These are phyloP conservation scores for Coprinellus aureogranulatus DNA, from an alignment of 768 basidiomycete species.

Conservation along the genomic window DNA sequence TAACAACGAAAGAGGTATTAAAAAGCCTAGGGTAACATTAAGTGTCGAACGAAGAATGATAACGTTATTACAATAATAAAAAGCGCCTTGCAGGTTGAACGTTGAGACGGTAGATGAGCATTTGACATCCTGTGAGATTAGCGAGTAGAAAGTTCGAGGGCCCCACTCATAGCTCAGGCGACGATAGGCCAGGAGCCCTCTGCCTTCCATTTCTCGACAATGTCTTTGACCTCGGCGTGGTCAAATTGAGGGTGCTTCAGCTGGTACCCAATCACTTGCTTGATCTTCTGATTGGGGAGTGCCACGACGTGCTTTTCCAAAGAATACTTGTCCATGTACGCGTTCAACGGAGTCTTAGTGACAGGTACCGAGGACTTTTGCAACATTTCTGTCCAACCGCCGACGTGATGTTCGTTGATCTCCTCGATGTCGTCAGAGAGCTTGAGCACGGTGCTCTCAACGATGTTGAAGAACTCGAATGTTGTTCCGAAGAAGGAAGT, in stretches of 20 bases:
- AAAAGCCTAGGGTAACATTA: not conserved
- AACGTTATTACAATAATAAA: not conserved
- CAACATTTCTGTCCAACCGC: constrained; percentile 82
- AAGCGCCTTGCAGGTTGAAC: too few species aligned
- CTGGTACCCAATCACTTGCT: constrained; percentile 67
- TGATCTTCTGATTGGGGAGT: constrained; percentile 71
- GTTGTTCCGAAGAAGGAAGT: constrained; percentile 75
- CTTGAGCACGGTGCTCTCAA: constrained; percentile 69
- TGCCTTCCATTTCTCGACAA: constrained; percentile 77
- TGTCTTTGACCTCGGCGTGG: constrained; percentile 60
- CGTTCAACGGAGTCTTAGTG: constrained; percentile 65
- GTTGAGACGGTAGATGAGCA: not conserved
- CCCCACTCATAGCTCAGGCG: constrained; percentile 12
- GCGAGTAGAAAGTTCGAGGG: not conserved
- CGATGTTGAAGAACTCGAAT: constrained; percentile 75
- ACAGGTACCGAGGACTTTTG: constrained; percentile 67
- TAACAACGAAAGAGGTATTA: not conserved
- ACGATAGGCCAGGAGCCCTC: constrained; percentile 61
- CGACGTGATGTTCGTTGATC: constrained; percentile 81
- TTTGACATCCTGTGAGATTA: not conserved
- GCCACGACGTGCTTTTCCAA: constrained; percentile 69
- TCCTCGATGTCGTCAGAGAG: constrained; percentile 77
- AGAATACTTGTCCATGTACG: constrained; percentile 76
- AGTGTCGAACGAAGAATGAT: not conserved
- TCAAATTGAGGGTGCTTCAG: constrained; percentile 62